Evolutionary conservation across 495 filamentous ascomycete genomes (phyloP).

Genomic region (Barbatosphaeria neglecta): DNA sequence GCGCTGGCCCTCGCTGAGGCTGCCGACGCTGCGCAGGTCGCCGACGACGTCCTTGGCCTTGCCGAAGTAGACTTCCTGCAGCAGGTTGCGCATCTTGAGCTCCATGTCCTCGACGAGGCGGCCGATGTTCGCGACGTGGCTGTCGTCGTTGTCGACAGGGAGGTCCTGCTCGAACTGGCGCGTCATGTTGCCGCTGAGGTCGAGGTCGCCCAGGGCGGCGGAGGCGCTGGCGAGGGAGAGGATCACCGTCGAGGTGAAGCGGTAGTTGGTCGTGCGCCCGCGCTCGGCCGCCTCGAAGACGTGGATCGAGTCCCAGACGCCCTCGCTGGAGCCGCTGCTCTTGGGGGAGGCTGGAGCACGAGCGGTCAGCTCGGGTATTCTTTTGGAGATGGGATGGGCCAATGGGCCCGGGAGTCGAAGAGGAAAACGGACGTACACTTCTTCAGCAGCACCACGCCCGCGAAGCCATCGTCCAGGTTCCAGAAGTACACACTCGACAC

Average conservation of each 20-base stretch:
- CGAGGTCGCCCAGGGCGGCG: constrained; percentile 72
- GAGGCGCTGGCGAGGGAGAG: constrained; percentile 66
- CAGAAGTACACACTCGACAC: constrained; percentile 94
- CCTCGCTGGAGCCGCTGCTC: constrained; percentile 53
- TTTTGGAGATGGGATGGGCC: no score
- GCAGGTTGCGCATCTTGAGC: constrained; percentile 94
- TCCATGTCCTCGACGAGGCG: constrained; percentile 98
- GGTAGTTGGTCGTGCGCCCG: constrained; percentile 85
- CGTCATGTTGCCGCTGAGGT: constrained; percentile 95
- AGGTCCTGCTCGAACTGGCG: constrained; percentile 87
- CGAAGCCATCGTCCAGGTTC: constrained; percentile 98
- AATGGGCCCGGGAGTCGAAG: background rate
- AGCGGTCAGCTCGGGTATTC: background rate
- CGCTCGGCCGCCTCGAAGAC: constrained; percentile 94
- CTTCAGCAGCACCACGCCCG: constrained; percentile 88
- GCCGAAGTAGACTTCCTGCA: constrained; percentile 99
- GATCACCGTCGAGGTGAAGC: constrained; percentile 94
- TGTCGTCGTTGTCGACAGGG: constrained; percentile 77
- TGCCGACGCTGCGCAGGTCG: constrained; percentile 80
- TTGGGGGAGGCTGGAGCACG: constrained; percentile 14
- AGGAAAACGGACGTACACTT: constrained; percentile 50
- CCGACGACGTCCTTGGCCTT: constrained; percentile 99
- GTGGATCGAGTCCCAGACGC: constrained; percentile 96
- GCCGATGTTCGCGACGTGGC: constrained; percentile 93
- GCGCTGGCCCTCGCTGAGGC: constrained; percentile 73